These are phyloP conservation scores for Suhomyces faveliae DNA, from an alignment of 805 yeast species.

Conservation along the genomic window DNA sequence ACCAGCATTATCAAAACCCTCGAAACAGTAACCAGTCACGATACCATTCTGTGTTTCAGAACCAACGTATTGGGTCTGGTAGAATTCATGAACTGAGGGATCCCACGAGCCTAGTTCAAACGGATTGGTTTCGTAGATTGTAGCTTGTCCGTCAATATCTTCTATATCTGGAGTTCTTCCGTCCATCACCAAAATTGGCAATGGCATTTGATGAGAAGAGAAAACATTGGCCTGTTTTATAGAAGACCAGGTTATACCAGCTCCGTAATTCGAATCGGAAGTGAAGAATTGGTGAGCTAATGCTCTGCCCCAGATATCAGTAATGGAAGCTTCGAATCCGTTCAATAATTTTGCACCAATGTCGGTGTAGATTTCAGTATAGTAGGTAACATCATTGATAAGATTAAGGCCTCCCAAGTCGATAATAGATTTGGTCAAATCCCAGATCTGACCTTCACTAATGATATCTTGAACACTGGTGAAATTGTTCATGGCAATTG, in stretches of 20 bases:
- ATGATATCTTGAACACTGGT: constrained; percentile 44
- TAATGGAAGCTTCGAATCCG: constrained; percentile 36
- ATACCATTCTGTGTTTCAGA: constrained; percentile 18
- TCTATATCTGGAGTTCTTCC: constrained; percentile 24
- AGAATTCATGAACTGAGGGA: constrained; percentile 22
- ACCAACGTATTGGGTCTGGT: constrained; percentile 25
- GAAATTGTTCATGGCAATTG: constrained; percentile 62
- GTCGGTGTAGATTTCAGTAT: constrained; percentile 27
- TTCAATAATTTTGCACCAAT: constrained; percentile 33
- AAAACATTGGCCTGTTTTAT: constrained; percentile 20
- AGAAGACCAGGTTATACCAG: constrained; percentile 25
- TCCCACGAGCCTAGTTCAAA: constrained; percentile 31
- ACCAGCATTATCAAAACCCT: constrained; percentile 28
- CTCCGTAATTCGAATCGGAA: constrained; percentile 24
- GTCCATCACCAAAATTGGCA: constrained; percentile 26
- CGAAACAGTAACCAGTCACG: constrained; percentile 18
- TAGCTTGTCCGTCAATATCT: constrained; percentile 24
- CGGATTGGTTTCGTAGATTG: constrained; percentile 26
- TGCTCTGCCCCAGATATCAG: constrained; percentile 47
- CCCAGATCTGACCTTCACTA: constrained; percentile 32
- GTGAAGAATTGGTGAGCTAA: constrained; percentile 40
- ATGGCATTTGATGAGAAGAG: constrained; percentile 26
- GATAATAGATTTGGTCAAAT: constrained; percentile 65
- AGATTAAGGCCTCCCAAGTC: constrained; percentile 58
- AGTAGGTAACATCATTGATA: constrained; percentile 59